Evolutionary conservation across 768 basidiomycete species (phyloP).

Genomic region (Trametes cingulata): DNA sequence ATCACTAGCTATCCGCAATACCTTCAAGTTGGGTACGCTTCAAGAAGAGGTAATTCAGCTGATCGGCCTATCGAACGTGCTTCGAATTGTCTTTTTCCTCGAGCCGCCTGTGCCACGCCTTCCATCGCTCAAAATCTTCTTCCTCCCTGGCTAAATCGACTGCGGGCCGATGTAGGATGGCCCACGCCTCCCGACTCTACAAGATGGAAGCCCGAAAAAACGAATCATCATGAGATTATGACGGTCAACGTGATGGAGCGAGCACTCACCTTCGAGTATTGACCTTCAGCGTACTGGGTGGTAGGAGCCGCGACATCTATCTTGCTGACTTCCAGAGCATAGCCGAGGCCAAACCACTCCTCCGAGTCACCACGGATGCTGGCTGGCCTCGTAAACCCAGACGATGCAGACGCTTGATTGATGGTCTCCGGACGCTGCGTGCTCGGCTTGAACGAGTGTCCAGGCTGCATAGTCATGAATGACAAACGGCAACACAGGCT

Average conservation of each 20-base stretch:
- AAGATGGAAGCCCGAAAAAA: background rate
- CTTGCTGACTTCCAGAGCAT: constrained; percentile 44
- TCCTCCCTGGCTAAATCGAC: background rate
- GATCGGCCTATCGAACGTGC: too few species aligned
- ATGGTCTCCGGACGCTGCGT: background rate
- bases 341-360: constrained; percentile 48
- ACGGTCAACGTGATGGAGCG: too few species aligned
- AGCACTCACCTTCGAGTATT: constrained; percentile 44
- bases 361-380: constrained; percentile 32
- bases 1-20: too few species aligned
- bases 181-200: constrained; percentile 49
- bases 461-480: background rate
- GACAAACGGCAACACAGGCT: too few species aligned
- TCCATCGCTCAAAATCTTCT: background rate
- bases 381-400: background rate
- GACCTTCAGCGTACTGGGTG: constrained; percentile 27
- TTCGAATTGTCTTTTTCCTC: too few species aligned
- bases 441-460: background rate
- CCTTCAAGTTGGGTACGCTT: too few species aligned
- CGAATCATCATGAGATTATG: too few species aligned
- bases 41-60: too few species aligned
- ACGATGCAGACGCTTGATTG: background rate
- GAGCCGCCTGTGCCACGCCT: background rate
- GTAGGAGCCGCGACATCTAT: constrained; percentile 25
- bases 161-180: constrained; percentile 18